Evolutionary conservation across 2,329 filamentous ascomycete species (phyloP), one percentile per base, ranked within the genome.

Genomic region (Beauveria varroae): DNA sequence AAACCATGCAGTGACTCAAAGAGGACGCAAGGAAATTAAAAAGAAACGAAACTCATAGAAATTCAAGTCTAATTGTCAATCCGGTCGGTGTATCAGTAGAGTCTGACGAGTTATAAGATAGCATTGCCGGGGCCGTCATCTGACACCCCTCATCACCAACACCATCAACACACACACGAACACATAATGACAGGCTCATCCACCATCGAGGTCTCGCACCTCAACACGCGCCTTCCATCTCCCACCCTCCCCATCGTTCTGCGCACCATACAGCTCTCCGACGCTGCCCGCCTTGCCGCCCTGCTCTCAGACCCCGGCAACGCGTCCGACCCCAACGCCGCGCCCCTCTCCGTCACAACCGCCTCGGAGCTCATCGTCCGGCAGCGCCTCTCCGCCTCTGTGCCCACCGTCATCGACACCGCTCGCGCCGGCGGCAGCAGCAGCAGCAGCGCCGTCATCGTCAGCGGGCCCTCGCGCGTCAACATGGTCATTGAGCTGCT

Each of bases 401-500:
- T 69, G 51, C 64, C 67, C 3, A 67, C 68, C 55, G 58, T 68
- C 1, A 30, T 67, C 5, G 59, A 61, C 41, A 20, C 58, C 1
- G 60, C 52, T n/a, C 62, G 62, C 5, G n/a, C 5, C 14, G 20
- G 26, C 7, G 63, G 34, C 34, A 4, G 30, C 14, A 16, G 26
- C 14, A 16, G 26, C 7, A 63, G 30, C 30, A 5, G 30, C 30
- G 30, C 10, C 30, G 30, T 34, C 12, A 5, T 65, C 6, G 24
- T 64, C 34, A 65, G 68, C 50, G 68, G 68, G 10, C 69, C 69
- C 14, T 53, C 62, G 30, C 62, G 69, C 28, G 64, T 71, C 22
- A 70, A 71, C 62, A 65, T 71, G 62, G 59, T 64, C 16, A 22
- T 71, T 3, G 66, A 67, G 34, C 63, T 67, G n/a, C 63, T 67